Percentiles rank a stretch among this genome's conserved stretches.
These are phyloP conservation scores for Protostelium mycophagum DNA, from an alignment of 78 protist species.

Conservation along the genomic window DNA sequence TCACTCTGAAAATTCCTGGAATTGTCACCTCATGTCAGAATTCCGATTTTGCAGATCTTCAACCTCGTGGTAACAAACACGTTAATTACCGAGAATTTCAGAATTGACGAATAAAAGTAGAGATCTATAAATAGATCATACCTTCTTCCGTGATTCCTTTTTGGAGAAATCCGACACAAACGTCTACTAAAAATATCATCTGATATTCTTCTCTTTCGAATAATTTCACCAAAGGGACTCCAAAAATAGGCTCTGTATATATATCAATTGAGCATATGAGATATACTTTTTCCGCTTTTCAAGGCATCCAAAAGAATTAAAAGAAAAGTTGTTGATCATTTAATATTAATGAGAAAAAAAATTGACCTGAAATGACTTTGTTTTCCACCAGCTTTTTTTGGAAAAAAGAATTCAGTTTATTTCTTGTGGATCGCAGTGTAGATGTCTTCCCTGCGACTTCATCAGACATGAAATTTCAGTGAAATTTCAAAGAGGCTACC, in stretches of 20 bases:
- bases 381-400: not conserved
- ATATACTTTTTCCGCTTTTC: not conserved
- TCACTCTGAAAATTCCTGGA: not conserved
- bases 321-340: not conserved
- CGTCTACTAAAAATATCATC: not conserved
- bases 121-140: too few relatives aligned
- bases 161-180: not conserved
- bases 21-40: not conserved
- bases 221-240: not conserved
- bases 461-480: not conserved
- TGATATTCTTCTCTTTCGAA: not conserved
- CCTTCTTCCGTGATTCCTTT: not conserved
- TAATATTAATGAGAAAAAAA: too few relatives aligned
- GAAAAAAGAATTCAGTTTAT: not conserved
- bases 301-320: not conserved
- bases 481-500: too few relatives aligned
- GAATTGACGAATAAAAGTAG: not conserved
- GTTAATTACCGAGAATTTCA: not conserved
- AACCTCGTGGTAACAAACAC: not conserved
- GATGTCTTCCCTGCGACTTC: not conserved
- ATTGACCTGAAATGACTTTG: too few relatives aligned
- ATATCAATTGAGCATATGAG: too few relatives aligned
- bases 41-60: not conserved
- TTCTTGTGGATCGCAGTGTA: not conserved
- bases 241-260: too few relatives aligned